phyloP scores from a whole-genome alignment of 768 basidiomycete species.

The Mycena haematopus region DNA sequence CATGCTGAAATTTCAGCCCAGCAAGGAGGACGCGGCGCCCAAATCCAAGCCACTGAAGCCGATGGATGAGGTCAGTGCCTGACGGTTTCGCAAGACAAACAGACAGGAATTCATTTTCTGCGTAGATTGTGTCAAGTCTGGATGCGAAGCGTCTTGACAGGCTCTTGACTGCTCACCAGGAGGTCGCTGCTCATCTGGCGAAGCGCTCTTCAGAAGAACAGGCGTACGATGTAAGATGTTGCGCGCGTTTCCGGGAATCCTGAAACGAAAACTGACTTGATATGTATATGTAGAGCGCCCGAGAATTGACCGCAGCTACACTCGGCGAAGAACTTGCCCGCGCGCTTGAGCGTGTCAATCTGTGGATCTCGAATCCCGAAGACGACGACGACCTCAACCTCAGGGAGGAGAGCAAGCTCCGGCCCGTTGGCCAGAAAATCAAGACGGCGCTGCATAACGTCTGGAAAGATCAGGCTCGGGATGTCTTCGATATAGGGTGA shows the following conservation, averaged over 20 bases:
- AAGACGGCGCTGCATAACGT: constrained; percentile 71
- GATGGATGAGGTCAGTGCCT: constrained; percentile 69
- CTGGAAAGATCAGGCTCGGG: constrained; percentile 71
- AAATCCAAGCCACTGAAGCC: constrained; percentile 54
- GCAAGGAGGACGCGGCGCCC: constrained; percentile 34
- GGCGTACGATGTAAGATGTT: constrained; percentile 70
- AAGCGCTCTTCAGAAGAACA: constrained; percentile 81
- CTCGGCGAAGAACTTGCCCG: constrained; percentile 86
- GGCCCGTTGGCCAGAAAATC: constrained; percentile 59
- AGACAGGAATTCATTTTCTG: not conserved
- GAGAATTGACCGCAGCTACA: constrained; percentile 78
- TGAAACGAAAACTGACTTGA: constrained; percentile 8
- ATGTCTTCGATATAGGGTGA: constrained; percentile 87
- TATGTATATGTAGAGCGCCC: constrained; percentile 66
- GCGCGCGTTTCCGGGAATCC: not conserved
- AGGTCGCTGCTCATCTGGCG: constrained; percentile 69
- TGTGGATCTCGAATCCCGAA: constrained; percentile 53
- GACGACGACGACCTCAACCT: constrained; percentile 52
- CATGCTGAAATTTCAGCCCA: constrained; percentile 51
- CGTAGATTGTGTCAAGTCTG: constrained; percentile 58
- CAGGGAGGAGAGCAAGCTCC: constrained; percentile 45
- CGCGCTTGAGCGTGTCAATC: constrained; percentile 64
- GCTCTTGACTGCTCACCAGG: constrained; percentile 66
- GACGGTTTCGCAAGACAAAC: not conserved
- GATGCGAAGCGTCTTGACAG: constrained; percentile 60